Conservation (phyloP, 495 filamentous ascomycete species). For the Halenospora varia region DNA sequence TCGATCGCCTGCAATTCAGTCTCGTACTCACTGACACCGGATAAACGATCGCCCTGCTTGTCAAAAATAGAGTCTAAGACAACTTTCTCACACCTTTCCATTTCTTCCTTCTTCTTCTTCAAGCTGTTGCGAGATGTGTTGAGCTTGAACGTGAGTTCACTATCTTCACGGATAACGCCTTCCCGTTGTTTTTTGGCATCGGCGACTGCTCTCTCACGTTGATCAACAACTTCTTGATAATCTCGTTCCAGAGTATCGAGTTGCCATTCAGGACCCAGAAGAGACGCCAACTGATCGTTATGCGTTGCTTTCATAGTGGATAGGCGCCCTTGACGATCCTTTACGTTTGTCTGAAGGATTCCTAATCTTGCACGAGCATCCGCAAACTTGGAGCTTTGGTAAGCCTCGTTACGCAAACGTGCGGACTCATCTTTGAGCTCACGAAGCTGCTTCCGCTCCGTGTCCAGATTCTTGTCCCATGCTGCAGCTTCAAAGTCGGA, state of each 20-base stretch:
- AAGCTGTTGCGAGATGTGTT: constrained; percentile 55
- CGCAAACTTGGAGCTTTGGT: constrained; percentile 73
- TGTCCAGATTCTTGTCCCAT: constrained; percentile 65
- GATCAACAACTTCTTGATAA: constrained; percentile 62
- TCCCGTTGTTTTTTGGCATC: constrained; percentile 69
- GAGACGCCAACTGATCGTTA: constrained; percentile 56
- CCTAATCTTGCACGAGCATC: constrained; percentile 75
- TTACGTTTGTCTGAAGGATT: constrained; percentile 69
- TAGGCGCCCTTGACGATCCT: constrained; percentile 64
- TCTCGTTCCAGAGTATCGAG: constrained; percentile 64
- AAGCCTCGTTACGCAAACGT: constrained; percentile 67
- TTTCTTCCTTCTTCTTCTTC: constrained; percentile 60
- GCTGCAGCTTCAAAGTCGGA: constrained; percentile 53
- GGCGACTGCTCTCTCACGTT: constrained; percentile 43
- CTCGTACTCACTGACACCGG: constrained; percentile 37
- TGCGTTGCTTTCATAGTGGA: constrained; percentile 74
- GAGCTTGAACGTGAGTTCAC: constrained; percentile 76
- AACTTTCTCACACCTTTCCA: constrained; percentile 48
- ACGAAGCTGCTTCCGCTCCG: constrained; percentile 57
- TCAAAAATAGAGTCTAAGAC: constrained; percentile 39
- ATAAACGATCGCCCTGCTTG: constrained; percentile 18
- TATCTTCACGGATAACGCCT: constrained; percentile 62
- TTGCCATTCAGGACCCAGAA: constrained; percentile 64
- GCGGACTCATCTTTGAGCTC: constrained; percentile 64
- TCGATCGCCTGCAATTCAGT: constrained; percentile 45